phyloP scores from a whole-genome alignment of 805 yeast genomes.

The Lachancea fermentati region DNA sequence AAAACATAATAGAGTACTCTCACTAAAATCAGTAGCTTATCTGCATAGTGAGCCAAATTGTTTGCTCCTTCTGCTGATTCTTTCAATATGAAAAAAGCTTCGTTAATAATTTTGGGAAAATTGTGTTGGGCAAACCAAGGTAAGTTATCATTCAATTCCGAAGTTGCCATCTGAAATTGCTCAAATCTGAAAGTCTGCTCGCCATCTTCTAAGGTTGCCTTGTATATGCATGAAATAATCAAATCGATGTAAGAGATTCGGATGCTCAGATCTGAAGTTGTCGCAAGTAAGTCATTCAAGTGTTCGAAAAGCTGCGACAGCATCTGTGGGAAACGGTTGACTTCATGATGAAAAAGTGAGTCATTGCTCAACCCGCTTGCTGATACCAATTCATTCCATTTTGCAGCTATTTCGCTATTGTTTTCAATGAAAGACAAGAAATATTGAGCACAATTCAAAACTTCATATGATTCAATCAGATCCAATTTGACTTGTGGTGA shows the following conservation, averaged over 20 bases:
- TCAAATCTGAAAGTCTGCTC: constrained; percentile 36
- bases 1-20: constrained; percentile 39
- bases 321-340: constrained; percentile 24
- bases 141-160: constrained; percentile 26
- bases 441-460: constrained; percentile 42
- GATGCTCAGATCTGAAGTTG: constrained; percentile 13
- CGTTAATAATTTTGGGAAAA: constrained; percentile 37
- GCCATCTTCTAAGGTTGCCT: constrained; percentile 33
- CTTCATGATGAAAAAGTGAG: constrained; percentile 21
- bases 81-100: constrained; percentile 33
- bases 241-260: constrained; percentile 20
- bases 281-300: constrained; percentile 7
- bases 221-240: constrained; percentile 24
- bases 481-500: constrained; percentile 36
- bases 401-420: constrained; percentile 8
- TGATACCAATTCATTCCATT: constrained; percentile 13
- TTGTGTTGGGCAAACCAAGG: constrained; percentile 48
- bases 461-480: constrained; percentile 38
- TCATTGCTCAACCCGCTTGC: constrained; percentile 12
- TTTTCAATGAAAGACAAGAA: constrained; percentile 32
- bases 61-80: constrained; percentile 15
- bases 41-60: constrained; percentile 9
- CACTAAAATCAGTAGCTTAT: constrained; percentile 32
- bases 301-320: constrained; percentile 22
- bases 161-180: constrained; percentile 30